Conservation (phyloP, 495 filamentous ascomycete genomes). For the Penicillium fimorum region DNA sequence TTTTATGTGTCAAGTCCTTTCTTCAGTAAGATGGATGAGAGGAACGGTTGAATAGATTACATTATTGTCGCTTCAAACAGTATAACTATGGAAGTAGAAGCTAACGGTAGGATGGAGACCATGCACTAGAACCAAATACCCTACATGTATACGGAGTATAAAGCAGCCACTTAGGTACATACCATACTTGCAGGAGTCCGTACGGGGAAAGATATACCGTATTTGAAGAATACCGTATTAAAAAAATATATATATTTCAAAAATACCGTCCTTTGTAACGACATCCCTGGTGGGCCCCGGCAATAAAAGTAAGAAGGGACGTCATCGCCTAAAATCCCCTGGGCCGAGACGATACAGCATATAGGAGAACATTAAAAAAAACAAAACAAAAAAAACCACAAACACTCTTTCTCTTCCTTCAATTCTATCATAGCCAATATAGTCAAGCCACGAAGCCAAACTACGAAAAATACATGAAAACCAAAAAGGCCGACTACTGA, state of each 20-base stretch:
- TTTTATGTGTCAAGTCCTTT: not conserved
- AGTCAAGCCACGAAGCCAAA: not conserved
- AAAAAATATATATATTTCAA: too few relatives aligned
- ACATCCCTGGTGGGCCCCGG: not conserved
- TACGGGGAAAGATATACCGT: too few relatives aligned
- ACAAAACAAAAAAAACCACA: not conserved
- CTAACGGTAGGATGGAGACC: not conserved
- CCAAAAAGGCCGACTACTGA: conserved; percentile 9
- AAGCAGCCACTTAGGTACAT: not conserved
- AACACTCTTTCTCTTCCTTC: conserved; percentile 1
- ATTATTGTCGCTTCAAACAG: not conserved
- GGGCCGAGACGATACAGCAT: conserved; percentile 1
- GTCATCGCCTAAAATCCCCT: conserved; percentile 5
- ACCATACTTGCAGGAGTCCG: too few relatives aligned
- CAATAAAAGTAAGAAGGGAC: conserved; percentile 6
- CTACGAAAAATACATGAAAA: conserved; percentile 28
- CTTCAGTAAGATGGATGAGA: not conserved
- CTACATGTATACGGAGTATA: not conserved
- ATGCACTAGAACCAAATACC: too few relatives aligned
- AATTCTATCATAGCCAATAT: conserved; percentile 12
- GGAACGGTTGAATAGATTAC: not conserved
- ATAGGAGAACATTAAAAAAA: conserved; percentile 1
- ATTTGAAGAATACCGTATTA: too few relatives aligned
- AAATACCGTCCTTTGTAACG: too few relatives aligned
- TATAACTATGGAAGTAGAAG: not conserved